Evolutionary conservation across 306 rosid species (phyloP), one percentile per base, ranked within the genome.

Genomic region (Alnus rubra): DNA sequence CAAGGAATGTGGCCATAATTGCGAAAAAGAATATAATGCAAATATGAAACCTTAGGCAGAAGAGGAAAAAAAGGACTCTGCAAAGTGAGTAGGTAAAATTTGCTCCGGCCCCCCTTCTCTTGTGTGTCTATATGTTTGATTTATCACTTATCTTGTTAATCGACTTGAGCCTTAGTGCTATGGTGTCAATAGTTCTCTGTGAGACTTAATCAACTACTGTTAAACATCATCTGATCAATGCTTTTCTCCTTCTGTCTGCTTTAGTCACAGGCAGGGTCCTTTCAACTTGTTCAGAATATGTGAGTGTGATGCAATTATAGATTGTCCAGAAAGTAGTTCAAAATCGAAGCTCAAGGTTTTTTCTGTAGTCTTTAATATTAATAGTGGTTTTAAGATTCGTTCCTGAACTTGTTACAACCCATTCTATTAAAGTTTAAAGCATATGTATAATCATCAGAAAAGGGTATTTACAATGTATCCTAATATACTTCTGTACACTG

Each of bases 1-100:
- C 98, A 1, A 91, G 98, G 86, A 95, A 92, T 82, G 89, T 95
- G 82, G 96, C 94, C 78, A 82, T 92, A 82, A 88, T 95, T 79
- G 98, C 98, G 54, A 88, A 87, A 77, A 92, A 84, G 87, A 63
- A 12, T 51, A 78, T 78, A 78, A 85, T 82, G 23, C 62, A 70
- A 76, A 85, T 79, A 76, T 39, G 73, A 54, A 86, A 53, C 78
- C 78, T 69, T 74, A 82, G 78, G 69, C 69, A 65, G 55, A 50
- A 70, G 80, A 49, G 45, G 45, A 5, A 72, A 75, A 78, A 85
- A 59, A 23, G 65, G 31, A 9, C 31, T 42, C 31, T 59, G 65
- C 65, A 59, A 28, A 9, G 12, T 39, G 19, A 37, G 39, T 16
- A 39, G 50, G 71, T 37, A 7, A 65, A 18, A 18, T 16, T 15